phyloP scores from a whole-genome alignment of 441 rosid species.

The Cnidoscolus chayamansa region DNA sequence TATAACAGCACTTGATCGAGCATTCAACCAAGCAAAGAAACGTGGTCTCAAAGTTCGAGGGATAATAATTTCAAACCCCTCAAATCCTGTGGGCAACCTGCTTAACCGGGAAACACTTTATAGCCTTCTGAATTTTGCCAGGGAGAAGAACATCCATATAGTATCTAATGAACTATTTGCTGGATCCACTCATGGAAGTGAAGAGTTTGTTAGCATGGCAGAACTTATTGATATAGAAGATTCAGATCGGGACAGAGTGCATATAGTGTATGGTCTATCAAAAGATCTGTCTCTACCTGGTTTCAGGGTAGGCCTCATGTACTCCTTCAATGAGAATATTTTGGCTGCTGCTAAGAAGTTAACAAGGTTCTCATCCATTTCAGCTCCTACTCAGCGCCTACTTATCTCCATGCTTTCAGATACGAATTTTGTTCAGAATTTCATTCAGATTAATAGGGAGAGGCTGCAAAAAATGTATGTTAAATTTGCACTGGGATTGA shows the following conservation, averaged over 20 bases:
- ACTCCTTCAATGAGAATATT: slow-evolving; percentile 57
- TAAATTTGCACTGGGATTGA: slow-evolving; percentile 49
- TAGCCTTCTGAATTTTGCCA: slow-evolving; percentile 72
- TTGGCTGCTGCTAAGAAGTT: slow-evolving; percentile 57
- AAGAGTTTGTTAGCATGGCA: slow-evolving; percentile 73
- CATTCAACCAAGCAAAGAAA: slow-evolving; percentile 78
- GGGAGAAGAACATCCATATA: slow-evolving; percentile 79
- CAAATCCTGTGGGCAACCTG: slow-evolving; percentile 69
- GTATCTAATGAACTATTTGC: slow-evolving; percentile 70
- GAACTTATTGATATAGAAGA: slow-evolving; percentile 60
- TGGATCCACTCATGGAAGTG: slow-evolving; percentile 53
- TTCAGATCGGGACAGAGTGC: slow-evolving; percentile 62
- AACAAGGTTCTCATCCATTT: slow-evolving; percentile 61
- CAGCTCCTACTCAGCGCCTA: slow-evolving; percentile 58
- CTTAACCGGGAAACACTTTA: slow-evolving; percentile 53
- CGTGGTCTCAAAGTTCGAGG: slow-evolving; percentile 81
- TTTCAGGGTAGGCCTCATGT: slow-evolving; percentile 55
- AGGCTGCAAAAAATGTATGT: slow-evolving; percentile 43
- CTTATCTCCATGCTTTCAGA: slow-evolving; percentile 60
- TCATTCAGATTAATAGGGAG: slow-evolving; percentile 43
- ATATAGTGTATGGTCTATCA: slow-evolving; percentile 62
- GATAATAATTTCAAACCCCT: slow-evolving; percentile 70
- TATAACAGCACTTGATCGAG: slow-evolving; percentile 72
- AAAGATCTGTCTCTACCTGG: slow-evolving; percentile 71
- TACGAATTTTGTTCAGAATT: slow-evolving; percentile 38